Base-by-base conservation (phyloP, 345 rosid genomes). In the Kernera saxatilis region DNA sequence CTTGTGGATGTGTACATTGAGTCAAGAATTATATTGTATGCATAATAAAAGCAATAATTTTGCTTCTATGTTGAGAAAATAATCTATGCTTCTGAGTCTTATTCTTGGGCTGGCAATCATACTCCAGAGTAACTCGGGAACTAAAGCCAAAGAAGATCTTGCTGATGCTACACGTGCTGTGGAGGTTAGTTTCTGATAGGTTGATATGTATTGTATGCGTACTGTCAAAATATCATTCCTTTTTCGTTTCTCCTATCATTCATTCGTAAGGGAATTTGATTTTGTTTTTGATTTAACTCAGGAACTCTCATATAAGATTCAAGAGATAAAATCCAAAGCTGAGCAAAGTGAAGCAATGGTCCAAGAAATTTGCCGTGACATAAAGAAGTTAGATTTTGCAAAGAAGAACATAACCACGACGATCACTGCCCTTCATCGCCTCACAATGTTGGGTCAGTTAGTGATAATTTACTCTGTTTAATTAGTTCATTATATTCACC, bases 331-430 rank as follows among this genome's bases (percentile, higher is more conserved):
- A 82, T 87, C 93, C 80, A 94, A 94, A 82, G 99, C 99, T 26
- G 98, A 85, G 82, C 99, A 94, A 77, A 94, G 99, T 83, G 99
- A 94, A 82, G 84, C 96, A 12, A 91, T 94, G 99, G 99, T 94
- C 52, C 96, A 91, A 82, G 98, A 94, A 80, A 94, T 94, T 74
- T 94, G 99, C 52, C 93, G 99, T 60, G 99, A 94, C 81, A 94
- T 91, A 74, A 94, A 94, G 82, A 94, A 94, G 84, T 81, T 94
- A 82, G 99, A 94, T 81, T 94, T 91, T 79, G 98, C 98, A 15
- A 91, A 94, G 89, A 94, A 94, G 85, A 97, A 94, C 81, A 91
- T 94, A 79, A 94, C 99, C 54, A 89, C 93, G 41, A 91, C 99
- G 2, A 94, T 94, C 61, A 91, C 99, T 72, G 99, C 99, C 71